These are phyloP conservation scores for Cryphonectria parasitica DNA, from an alignment of 2,329 filamentous ascomycete genomes.

Conservation along the genomic window DNA sequence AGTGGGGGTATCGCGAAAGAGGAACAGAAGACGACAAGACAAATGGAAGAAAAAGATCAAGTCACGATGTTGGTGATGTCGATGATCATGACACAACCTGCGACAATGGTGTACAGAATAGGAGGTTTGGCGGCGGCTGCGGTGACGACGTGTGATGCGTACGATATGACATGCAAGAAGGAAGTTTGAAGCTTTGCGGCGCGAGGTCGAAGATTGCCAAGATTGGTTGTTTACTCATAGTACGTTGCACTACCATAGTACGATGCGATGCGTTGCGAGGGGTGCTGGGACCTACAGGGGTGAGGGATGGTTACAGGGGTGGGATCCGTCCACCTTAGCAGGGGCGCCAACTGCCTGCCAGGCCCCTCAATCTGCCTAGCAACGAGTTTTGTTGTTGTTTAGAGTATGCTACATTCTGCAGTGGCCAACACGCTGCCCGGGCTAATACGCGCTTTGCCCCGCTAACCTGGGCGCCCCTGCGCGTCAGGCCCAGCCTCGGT, in stretches of 20 bases:
- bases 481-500: background rate
- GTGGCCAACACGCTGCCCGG: background rate
- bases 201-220: conserved; percentile 1
- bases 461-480: conserved; percentile 9
- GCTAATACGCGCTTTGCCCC: conserved; percentile 15
- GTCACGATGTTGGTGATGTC: background rate
- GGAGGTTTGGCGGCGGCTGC: conserved; percentile 7
- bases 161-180: conserved; percentile 2
- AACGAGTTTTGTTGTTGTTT: conserved; percentile 26
- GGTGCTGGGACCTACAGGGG: background rate
- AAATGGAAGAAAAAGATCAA: conserved; percentile 8
- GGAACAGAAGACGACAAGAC: conserved; percentile 12
- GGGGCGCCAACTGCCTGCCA: background rate
- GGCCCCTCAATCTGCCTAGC: conserved; percentile 3
- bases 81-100: conserved; percentile 1
- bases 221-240: background rate
- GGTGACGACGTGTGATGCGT: conserved; percentile 11
- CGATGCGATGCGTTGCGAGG: background rate
- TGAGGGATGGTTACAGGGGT: background rate
- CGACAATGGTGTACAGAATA: background rate
- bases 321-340: background rate
- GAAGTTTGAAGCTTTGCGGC: background rate
- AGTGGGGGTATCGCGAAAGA: conserved; percentile 25
- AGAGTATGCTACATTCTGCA: background rate
- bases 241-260: background rate